Conservation (phyloP, 2,329 filamentous ascomycete genomes). For the Aspergillus pseudoviridinutans region DNA sequence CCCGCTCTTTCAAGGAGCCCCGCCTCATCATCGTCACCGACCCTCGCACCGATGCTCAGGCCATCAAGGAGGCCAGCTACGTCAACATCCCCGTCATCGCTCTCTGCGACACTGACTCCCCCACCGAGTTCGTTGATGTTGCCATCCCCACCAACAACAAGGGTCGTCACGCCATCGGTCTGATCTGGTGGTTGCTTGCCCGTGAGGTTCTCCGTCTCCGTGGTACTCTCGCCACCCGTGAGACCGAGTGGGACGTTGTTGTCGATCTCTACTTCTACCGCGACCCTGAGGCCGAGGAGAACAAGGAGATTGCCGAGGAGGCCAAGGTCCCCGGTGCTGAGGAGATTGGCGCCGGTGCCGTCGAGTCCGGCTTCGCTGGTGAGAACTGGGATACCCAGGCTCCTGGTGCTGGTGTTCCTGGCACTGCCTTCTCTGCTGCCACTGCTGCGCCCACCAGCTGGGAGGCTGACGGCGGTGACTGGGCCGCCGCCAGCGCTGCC, state of each 20-base stretch:
- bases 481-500: conserved; percentile 49
- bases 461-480: conserved; percentile 56
- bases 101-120: conserved; percentile 98
- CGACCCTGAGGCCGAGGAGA: conserved; percentile 98
- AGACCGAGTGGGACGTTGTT: conserved; percentile 98
- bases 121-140: conserved; percentile 99
- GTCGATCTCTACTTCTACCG: conserved; percentile 99
- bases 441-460: conserved; percentile 62
- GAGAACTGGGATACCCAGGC: conserved; percentile 80
- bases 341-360: conserved; percentile 73
- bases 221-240: conserved; percentile 91
- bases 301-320: conserved; percentile 86
- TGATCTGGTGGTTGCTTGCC: conserved; percentile 99
- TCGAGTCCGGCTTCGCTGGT: conserved; percentile 72
- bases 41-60: conserved; percentile 98
- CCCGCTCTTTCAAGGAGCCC: conserved; percentile 99
- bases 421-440: conserved; percentile 63
- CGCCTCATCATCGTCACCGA: conserved; percentile 99
- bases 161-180: conserved; percentile 97
- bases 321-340: conserved; percentile 77
- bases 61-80: conserved; percentile 99
- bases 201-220: conserved; percentile 99
- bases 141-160: conserved; percentile 99
- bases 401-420: conserved; percentile 58
- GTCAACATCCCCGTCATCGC: conserved; percentile 99